Evolutionary conservation across 31 red algal genomes (phyloP), one percentile per base, ranked within the genome.

Genomic region (Odonthalia washingtoniensis): DNA sequence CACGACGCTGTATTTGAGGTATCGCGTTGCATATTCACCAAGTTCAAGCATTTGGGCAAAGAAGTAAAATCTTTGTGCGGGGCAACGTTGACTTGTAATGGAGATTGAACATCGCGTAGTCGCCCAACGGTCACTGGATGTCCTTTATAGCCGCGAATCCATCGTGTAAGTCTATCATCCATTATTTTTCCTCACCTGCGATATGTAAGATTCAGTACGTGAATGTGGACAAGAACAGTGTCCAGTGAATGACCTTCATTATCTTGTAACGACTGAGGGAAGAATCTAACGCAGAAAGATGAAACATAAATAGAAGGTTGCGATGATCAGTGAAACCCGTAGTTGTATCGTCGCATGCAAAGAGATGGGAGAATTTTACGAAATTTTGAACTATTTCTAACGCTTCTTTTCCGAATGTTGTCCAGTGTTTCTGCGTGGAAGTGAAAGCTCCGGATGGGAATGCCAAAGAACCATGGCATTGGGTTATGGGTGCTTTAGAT

Each of bases 251-350:
- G 26, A 84, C 63, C 67, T 84, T 84, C 32, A 40, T 12, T 21
- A 84, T 34, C 4, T 40, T 43, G 66, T 84, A 21, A 73, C 81
- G 27, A 38, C 39, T 39, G 5, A 84, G 66, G 65, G 30, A 40
- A 21, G 81, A 65, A 30, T 74, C 65, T 5, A 84, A 6, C 33
- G 66, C 52, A 18, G 49, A 27, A 30, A 17, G 77, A 12, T 26
- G 60, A 44, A 84, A 84, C 44, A 73, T 49, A 33, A 74, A 84
- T 24, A 84, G 39, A 5, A 84, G 81, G 67, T 84, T 84, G 6
- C 66, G 27, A 65, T 84, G 81, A 84, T 84, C 81, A 12, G 67
- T 74, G 67, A 84, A 74, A 39, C 72, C 36, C 9, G 28, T 24
- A 12, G 38, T 73, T 16, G 33, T 65, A 17, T 31, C 5, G 9